These are phyloP conservation scores for Guillardia theta DNA, from an alignment of 78 protist genomes.

Conservation along the genomic window DNA sequence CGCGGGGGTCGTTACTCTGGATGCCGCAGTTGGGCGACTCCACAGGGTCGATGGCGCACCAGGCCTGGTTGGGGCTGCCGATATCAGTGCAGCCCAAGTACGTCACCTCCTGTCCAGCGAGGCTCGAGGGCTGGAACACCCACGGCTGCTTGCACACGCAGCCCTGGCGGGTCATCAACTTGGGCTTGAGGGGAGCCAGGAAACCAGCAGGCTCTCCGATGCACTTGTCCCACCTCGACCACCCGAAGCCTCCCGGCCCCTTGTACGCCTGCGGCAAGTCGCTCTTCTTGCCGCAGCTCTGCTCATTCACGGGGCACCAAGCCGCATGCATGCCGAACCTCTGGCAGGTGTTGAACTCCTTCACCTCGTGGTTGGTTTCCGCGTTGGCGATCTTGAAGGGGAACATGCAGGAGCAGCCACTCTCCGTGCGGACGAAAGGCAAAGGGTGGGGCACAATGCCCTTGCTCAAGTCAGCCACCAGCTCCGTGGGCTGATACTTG, in stretches of 20 bases:
- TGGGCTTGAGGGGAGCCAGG: slow-evolving; percentile 9
- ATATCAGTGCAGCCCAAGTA: slow-evolving; percentile 12
- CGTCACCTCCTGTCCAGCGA: neutral
- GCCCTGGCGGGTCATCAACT: neutral
- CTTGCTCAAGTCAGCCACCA: neutral
- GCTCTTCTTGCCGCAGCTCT: slow-evolving; percentile 1
- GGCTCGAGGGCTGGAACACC: neutral
- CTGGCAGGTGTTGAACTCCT: neutral
- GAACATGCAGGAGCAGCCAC: neutral
- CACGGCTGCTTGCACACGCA: slow-evolving; percentile 31
- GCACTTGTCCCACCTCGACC: slow-evolving; percentile 12
- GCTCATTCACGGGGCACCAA: slow-evolving; percentile 18
- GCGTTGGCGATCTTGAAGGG: neutral
- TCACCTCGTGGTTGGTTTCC: neutral
- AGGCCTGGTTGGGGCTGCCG: neutral
- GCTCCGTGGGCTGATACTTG: neutral
- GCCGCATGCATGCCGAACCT: neutral
- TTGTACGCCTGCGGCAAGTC: neutral
- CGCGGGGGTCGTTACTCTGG: neutral
- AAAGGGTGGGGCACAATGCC: neutral
- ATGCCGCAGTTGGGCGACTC: slow-evolving; percentile 1
- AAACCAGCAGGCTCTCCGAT: neutral
- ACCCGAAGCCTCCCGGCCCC: neutral
- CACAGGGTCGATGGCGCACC: neutral
- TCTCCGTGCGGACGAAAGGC: slow-evolving; percentile 23